Evolutionary conservation across 2,329 filamentous ascomycete species (phyloP).

Genomic region (Arthrobotrys sphaeroides): DNA sequence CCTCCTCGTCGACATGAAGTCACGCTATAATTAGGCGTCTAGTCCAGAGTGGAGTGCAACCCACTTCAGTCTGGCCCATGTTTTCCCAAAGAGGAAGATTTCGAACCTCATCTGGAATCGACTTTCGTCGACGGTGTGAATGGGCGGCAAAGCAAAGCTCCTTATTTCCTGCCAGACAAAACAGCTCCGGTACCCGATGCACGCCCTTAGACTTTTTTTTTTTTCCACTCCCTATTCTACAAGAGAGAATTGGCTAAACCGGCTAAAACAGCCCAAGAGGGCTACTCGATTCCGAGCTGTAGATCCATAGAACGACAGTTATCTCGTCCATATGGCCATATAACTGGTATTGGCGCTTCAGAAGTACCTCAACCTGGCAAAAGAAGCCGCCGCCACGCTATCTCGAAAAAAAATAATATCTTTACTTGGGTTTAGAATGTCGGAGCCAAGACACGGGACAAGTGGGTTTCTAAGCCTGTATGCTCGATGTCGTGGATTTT

Average conservation of each 20-base stretch:
- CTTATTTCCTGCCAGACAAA: background rate
- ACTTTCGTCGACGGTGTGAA: background rate
- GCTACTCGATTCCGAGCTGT: background rate
- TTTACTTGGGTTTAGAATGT: background rate
- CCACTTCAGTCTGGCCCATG: background rate
- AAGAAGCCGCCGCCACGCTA: background rate
- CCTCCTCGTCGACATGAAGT: conserved; percentile 1
- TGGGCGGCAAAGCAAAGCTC: conserved; percentile 4
- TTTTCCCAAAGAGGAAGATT: background rate
- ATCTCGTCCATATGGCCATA: too few relatives aligned
- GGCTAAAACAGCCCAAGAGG: conserved; percentile 15
- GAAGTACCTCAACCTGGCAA: background rate
- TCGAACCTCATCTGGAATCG: background rate
- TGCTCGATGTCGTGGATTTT: background rate
- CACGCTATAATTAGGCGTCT: conserved; percentile 15
- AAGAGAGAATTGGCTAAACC: background rate
- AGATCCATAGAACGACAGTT: background rate
- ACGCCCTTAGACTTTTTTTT: background rate
- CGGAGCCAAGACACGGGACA: conserved; percentile 21
- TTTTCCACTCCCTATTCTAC: background rate
- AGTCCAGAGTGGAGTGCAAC: background rate
- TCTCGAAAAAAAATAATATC: background rate
- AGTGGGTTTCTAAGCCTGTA: background rate
- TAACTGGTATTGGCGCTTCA: conserved; percentile 14
- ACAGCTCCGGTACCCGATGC: background rate